Percentiles rank a stretch among this genome's conserved stretches.
Conservation (phyloP, 2,329 filamentous ascomycete genomes). For the Talaromyces sp. region DNA sequence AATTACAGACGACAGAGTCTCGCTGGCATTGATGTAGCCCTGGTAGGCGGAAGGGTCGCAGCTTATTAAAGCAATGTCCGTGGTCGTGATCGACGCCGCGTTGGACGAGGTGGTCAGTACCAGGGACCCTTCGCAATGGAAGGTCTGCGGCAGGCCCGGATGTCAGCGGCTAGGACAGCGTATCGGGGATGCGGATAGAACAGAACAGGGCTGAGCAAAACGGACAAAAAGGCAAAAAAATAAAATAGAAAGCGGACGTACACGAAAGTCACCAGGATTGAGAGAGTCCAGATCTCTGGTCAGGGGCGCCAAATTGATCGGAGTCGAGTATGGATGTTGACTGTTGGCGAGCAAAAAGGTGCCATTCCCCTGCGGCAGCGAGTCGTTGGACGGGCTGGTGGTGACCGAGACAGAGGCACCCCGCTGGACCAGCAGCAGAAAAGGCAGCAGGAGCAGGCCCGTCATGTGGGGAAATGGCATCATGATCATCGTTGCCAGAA, state of each 20-base stretch:
- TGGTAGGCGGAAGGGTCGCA: constrained; percentile 36
- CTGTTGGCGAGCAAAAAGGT: neutral
- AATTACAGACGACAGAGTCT: constrained; percentile 29
- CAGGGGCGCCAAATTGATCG: constrained; percentile 2
- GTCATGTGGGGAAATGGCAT: neutral
- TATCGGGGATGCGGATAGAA: neutral
- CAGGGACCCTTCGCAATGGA: neutral
- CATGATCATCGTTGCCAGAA: neutral
- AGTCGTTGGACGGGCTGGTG: constrained; percentile 7
- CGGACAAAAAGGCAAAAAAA: neutral
- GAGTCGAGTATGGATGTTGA: neutral
- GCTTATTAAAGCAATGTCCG: constrained; percentile 34
- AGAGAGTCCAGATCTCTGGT: neutral
- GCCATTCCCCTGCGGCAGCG: neutral
- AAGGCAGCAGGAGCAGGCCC: neutral
- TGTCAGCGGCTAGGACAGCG: constrained; percentile 8
- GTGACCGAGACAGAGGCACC: neutral
- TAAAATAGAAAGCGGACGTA: neutral
- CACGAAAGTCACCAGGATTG: neutral
- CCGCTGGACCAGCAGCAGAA: neutral
- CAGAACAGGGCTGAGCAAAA: neutral
- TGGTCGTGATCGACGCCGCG: constrained; percentile 1
- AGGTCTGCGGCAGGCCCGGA: constrained; percentile 4
- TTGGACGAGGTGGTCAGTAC: constrained; percentile 1
- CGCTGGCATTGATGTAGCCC: constrained; percentile 30